phyloP scores from a whole-genome alignment of 1,284 basidiomycete species.

The Microbotryum scabiosae region DNA sequence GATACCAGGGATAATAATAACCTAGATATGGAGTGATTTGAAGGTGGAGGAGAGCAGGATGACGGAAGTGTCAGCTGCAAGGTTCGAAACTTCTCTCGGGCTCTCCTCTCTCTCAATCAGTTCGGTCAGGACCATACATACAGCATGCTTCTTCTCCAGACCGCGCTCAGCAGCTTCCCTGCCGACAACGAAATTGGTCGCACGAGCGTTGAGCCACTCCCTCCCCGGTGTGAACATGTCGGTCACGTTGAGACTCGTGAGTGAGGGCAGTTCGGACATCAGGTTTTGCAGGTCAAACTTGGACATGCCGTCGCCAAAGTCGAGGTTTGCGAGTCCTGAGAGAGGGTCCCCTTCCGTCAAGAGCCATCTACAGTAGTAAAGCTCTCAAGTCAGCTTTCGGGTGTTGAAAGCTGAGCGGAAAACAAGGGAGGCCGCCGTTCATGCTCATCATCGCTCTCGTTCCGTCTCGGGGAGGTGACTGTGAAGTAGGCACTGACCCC shows the following conservation, averaged over 20 bases:
- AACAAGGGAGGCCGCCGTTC: too few relatives aligned
- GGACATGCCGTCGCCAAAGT: conserved; percentile 14
- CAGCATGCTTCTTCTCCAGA: conserved; percentile 62
- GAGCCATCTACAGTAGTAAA: conserved; percentile 15
- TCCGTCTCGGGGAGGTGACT: too few relatives aligned
- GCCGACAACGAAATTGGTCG: conserved; percentile 63
- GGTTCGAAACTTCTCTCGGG: too few relatives aligned
- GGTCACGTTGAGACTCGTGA: conserved; percentile 20
- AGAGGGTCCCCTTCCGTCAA: conserved; percentile 26
- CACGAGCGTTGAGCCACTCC: conserved; percentile 21
- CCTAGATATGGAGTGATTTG: not conserved
- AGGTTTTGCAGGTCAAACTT: conserved; percentile 25
- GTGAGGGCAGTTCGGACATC: conserved; percentile 19
- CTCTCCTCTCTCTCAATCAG: too few relatives aligned
- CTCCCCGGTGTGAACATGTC: conserved; percentile 19
- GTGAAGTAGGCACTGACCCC: not conserved
- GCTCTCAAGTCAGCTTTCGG: too few relatives aligned
- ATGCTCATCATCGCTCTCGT: too few relatives aligned
- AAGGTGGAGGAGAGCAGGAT: conserved; percentile 37
- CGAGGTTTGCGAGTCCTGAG: conserved; percentile 13
- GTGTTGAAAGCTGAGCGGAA: too few relatives aligned
- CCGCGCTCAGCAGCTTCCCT: conserved; percentile 60
- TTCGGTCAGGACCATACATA: conserved; percentile 44
- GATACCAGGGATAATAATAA: conserved; percentile 41
- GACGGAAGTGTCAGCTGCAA: conserved; percentile 56